Base-by-base conservation (phyloP, 495 filamentous ascomycete genomes). In the Aspergillus baeticus region DNA sequence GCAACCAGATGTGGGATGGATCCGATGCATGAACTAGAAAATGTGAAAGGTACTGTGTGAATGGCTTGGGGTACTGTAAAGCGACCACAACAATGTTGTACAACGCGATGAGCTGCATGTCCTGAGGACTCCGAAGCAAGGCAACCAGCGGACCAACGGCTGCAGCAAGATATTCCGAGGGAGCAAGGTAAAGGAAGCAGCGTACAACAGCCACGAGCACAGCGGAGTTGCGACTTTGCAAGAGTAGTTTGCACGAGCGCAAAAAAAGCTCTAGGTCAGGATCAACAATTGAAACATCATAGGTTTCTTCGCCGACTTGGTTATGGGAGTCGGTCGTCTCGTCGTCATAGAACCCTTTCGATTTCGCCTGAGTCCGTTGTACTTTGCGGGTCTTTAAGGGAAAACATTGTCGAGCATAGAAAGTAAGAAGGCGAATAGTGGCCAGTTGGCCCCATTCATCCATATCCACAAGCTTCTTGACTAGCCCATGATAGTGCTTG, bases 401-500 rank as follows among this genome's bases (percentile, higher is more conserved):
- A 64, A 98, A 98, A 73, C 91, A 97, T 72, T 84, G 86, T 22
- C 94, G 84, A 5, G 90, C 85, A 63, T 98, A 98, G 22, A 85
- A 68, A 5, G 86, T 87, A 82, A 98, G 84, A 55, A 98, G 72
- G 42, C 84, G 83, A 61, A 98, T 60, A 10, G 88, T 89, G 0
- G 88, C 87, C 2, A 97, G 69, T 70, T 98, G 94, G 41, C 91
- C 87, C 94, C 94, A 98, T 70, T 98, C 94, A 71, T 98, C 94
- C 94, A 98, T 98, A 65, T 98, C 94, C 23, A 97, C 90, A 26
- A 98, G 73, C 77, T 96, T 96, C 69, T 84, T 89, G 37, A 93
- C 84, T 41, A 98, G 72, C 45, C 80, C 76, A 56, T 89, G 82
- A 66, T 97, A 98, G 65, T 93, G 88, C 63, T 89, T 85, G 71